Evolutionary conservation across 176 grass and related monocot species (phyloP), one percentile per base, ranked within the genome.

Genomic region (Musa beccarii): DNA sequence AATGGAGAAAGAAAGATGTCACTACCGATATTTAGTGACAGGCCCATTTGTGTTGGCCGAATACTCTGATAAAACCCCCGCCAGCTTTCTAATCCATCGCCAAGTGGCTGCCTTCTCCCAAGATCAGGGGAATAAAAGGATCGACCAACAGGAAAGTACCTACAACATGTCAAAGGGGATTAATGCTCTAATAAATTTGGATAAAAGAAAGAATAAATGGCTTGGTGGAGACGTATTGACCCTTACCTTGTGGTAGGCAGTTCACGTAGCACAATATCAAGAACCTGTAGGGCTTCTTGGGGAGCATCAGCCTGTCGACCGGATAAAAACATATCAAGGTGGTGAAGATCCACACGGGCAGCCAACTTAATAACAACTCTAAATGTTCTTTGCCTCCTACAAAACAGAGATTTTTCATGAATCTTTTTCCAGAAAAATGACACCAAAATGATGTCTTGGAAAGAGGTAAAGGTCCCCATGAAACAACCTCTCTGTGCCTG

Each of bases 41-140:
- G 76, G 12, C 93, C 93, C 93, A 96, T 96, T 23, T 96, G 93
- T 68, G 89, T 96, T 75, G 93, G 93, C 2, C 93, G 83, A 63
- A 96, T 90, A 81, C 89, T 96, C 84, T 97, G 93, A 54, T 97
- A 96, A 89, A 96, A 96, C 6, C 93, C 93, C 6, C 84, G 84
- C 93, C 93, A 96, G 63, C 88, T 87, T 80, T 97, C 93, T n/a
- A 97, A 79, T 17, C 93, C 93, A 49, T 97, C 93, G 5, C 93
- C 93, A 65, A 97, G 93, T 0, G 81, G 82, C 28, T 89, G 88
- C 64, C 81, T 82, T 78, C 75, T 90, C 4, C 93, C 93, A 6
- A 97, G 75, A 76, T 78, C 26, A 76, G 93, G 88, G 21, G 87
- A 93, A 85, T 89, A 97, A 71, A 97, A 97, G 3, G 90, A 93